Evolutionary conservation across 2,329 filamentous ascomycete species (phyloP).

Genomic region (Claviceps sorghi): DNA sequence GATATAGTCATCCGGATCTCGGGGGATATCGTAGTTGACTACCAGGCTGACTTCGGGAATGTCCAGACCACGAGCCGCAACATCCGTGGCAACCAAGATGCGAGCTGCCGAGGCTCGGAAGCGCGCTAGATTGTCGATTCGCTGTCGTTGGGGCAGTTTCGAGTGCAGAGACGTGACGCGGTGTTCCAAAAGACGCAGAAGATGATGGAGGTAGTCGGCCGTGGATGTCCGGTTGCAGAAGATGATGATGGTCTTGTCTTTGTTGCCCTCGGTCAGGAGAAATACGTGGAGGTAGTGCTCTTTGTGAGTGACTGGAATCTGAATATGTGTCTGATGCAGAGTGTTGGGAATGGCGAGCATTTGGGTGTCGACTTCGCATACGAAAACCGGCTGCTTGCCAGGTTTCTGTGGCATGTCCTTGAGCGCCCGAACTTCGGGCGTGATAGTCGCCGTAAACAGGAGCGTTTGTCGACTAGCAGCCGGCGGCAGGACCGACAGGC

Average conservation of each 20-base stretch:
- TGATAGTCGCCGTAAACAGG: conserved; percentile 91
- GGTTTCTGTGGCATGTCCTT: conserved; percentile 60
- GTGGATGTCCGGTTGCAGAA: conserved; percentile 90
- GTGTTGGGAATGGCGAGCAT: conserved; percentile 65
- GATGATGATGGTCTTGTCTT: conserved; percentile 66
- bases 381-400: conserved; percentile 63
- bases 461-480: conserved; percentile 74
- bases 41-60: conserved; percentile 86
- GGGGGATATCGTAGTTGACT: conserved; percentile 87
- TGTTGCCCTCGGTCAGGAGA: conserved; percentile 62
- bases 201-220: conserved; percentile 76
- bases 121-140: conserved; percentile 73
- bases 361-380: conserved; percentile 74
- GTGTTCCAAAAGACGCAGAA: conserved; percentile 73
- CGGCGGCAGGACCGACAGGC: conserved; percentile 66
- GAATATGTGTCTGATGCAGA: conserved; percentile 70
- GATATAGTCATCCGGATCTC: conserved; percentile 95
- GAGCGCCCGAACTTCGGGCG: conserved; percentile 75
- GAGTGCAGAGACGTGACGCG: conserved; percentile 87
- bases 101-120: conserved; percentile 83
- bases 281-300: conserved; percentile 91
- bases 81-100: conserved; percentile 87
- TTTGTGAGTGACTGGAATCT: conserved; percentile 80
- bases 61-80: conserved; percentile 85
- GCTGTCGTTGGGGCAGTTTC: conserved; percentile 67